A percentile compares a stretch with the other conserved stretches of the same genome.
phyloP scores from a whole-genome alignment of 2,329 filamentous ascomycete genomes.

The Hypomyces rosellus region DNA sequence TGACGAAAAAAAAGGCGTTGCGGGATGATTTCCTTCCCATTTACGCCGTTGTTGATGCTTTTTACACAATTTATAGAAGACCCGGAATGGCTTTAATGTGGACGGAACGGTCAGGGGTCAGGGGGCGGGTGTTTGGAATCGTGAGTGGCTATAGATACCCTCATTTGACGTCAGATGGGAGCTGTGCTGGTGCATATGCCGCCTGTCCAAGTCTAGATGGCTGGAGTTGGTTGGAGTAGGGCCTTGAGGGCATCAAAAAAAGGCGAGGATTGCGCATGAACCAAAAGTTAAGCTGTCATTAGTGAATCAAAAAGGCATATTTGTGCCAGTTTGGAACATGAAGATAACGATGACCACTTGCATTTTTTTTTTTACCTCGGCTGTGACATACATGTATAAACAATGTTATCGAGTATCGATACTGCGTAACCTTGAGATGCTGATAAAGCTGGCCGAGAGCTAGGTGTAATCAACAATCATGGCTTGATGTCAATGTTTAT shows the following conservation, averaged over 20 bases:
- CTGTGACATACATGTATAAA: no score
- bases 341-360: background rate
- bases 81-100: conserved; percentile 9
- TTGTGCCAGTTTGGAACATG: background rate
- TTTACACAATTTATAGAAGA: conserved; percentile 9
- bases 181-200: conserved; percentile 4
- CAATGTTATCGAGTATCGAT: no score
- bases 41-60: conserved; percentile 1
- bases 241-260: conserved; percentile 11
- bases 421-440: no score
- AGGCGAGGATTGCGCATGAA: conserved; percentile 10
- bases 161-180: conserved; percentile 3
- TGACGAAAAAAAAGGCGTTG: conserved; percentile 10
- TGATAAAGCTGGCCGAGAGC: no score
- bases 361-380: background rate
- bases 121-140: background rate
- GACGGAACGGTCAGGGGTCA: conserved; percentile 5
- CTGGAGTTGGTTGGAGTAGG: conserved; percentile 4
- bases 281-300: conserved; percentile 20
- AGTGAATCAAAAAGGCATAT: conserved; percentile 13
- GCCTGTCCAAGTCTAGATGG: conserved; percentile 1
- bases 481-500: no score
- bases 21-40: conserved; percentile 4
- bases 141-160: conserved; percentile 7
- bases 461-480: no score